A percentile compares a stretch with the other conserved stretches of the same genome.
These are phyloP conservation scores for Penicillium silybi DNA, from an alignment of 495 filamentous ascomycete species.

Conservation along the genomic window DNA sequence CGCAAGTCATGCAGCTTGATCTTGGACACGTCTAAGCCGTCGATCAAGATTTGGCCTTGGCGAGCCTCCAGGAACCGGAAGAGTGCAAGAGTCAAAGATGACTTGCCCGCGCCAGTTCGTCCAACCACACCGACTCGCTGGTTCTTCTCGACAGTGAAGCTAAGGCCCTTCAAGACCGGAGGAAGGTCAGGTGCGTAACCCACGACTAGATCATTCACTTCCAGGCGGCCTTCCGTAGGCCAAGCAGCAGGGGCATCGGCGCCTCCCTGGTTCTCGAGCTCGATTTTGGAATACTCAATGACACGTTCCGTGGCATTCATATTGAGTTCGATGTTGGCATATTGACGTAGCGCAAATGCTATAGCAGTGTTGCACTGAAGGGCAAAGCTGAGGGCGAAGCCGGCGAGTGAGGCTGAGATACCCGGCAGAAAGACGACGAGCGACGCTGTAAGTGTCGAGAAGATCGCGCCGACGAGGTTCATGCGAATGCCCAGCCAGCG, in stretches of 20 bases:
- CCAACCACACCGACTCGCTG: constrained; percentile 81
- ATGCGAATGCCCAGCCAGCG: constrained; percentile 74
- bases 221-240: constrained; percentile 72
- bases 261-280: constrained; percentile 59
- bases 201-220: constrained; percentile 69
- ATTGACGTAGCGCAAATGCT: constrained; percentile 43
- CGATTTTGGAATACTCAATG: constrained; percentile 71
- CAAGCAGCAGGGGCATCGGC: constrained; percentile 68
- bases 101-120: constrained; percentile 84
- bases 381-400: constrained; percentile 67
- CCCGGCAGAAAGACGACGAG: constrained; percentile 58
- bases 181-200: constrained; percentile 74
- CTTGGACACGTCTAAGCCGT: constrained; percentile 72
- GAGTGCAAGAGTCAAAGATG: constrained; percentile 73
- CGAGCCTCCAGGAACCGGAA: constrained; percentile 80
- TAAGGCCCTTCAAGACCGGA: constrained; percentile 69
- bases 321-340: constrained; percentile 61
- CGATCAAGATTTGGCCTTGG: constrained; percentile 66
- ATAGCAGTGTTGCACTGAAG: constrained; percentile 51
- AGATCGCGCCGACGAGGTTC: constrained; percentile 65
- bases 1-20: constrained; percentile 71
- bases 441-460: constrained; percentile 59
- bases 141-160: constrained; percentile 65
- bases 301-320: constrained; percentile 86
- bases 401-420: constrained; percentile 72